Conservation (phyloP, 441 rosid species). For the Populus hybrid region DNA sequence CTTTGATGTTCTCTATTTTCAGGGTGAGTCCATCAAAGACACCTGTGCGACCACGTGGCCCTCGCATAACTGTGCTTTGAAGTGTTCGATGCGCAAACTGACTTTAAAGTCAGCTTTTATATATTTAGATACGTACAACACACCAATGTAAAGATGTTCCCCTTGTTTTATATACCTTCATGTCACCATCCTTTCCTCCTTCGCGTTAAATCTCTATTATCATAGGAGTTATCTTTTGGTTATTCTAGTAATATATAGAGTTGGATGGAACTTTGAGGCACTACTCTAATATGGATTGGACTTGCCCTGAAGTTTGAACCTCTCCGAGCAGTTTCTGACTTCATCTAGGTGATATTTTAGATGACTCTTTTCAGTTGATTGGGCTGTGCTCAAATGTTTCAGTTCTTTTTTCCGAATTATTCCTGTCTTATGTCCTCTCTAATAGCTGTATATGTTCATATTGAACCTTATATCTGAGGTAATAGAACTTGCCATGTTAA, state of each 20-base stretch:
- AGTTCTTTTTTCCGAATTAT: background rate
- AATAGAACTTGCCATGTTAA: background rate
- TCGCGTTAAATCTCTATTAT: slow-evolving; percentile 29
- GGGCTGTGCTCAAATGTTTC: background rate
- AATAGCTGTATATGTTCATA: too few relatives aligned
- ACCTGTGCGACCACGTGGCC: slow-evolving; percentile 79
- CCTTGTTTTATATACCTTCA: slow-evolving; percentile 27
- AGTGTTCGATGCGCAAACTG: slow-evolving; percentile 23
- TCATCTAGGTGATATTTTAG: background rate
- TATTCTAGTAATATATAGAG: too few relatives aligned
- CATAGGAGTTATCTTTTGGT: slow-evolving; percentile 22
- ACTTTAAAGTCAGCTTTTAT: slow-evolving; percentile 23
- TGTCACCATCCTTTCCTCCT: slow-evolving; percentile 21
- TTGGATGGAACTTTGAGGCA: slow-evolving; percentile 37
- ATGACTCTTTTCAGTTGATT: background rate
- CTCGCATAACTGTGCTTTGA: slow-evolving; percentile 46
- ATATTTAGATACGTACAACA: slow-evolving; percentile 21
- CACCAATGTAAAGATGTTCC: slow-evolving; percentile 52
- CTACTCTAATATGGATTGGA: slow-evolving; percentile 23
- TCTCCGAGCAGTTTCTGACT: slow-evolving; percentile 15
- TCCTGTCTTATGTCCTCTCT: background rate
- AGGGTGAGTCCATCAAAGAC: slow-evolving; percentile 99
- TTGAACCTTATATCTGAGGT: background rate
- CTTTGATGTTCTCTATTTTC: slow-evolving; percentile 17
- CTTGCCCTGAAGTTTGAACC: slow-evolving; percentile 15